Base-by-base conservation (phyloP, 257 asterid genomes). In the Craterostigma plantagineum region DNA sequence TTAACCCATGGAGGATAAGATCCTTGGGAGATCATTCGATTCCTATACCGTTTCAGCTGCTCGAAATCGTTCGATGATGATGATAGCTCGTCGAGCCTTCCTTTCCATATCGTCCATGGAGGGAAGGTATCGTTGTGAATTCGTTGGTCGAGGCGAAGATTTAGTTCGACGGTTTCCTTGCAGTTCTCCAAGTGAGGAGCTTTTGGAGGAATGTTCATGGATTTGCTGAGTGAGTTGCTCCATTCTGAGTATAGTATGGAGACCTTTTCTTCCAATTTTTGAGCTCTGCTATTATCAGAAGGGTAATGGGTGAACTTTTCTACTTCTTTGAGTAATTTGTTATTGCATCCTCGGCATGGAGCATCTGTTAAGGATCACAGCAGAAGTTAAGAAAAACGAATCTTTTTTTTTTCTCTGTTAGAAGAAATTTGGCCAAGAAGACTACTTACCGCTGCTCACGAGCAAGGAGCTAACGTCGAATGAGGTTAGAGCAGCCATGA, bases 1-100 rank as follows among this genome's bases (percentile, higher is more conserved):
- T n/a, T n/a, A n/a, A 90, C 99, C 99, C 99, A 90, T 4, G 99
- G 95, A 55, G 95, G 99, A 75, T 75, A 75, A 53, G 79, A 62
- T 56, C 94, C 92, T 60, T 72, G 53, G n/a, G 91, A 65, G 35
- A 66, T 64, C 12, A 66, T 45, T 49, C 45, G 74, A 56, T 62
- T 69, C 52, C 63, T 58, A 67, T 61, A 46, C 49, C 54, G 41
- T 48, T 38, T 58, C 34, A 56, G 80, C 63, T 72, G 66, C 49
- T 82, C 92, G 6, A 2, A 2, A 23, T 23, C 30, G 30, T 2
- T 23, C 30, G 59, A 33, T 10, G 59, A 39, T 9, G 50, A 7
- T 1, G 59, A 63, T 44, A 76, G 52, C 36, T 63, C 59, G 18
- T 77, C 67, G 51, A 90, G 57, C 46, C 9, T 53, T 33, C 99